phyloP scores from a whole-genome alignment of 257 asterid genomes.

The Solanum microdontum region DNA sequence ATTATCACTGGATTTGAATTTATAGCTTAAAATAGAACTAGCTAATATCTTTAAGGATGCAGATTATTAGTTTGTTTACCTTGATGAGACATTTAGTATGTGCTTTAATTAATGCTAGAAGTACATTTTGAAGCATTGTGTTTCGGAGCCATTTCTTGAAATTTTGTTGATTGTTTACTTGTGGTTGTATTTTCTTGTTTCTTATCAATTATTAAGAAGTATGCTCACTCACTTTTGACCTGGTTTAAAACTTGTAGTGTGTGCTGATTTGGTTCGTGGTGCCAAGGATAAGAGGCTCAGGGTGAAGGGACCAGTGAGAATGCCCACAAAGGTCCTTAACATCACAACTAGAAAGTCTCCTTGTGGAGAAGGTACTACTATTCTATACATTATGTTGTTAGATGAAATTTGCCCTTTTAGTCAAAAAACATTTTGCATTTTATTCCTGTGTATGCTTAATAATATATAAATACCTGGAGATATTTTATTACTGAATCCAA shows the following conservation, averaged over 20 bases:
- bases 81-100: background rate
- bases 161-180: background rate
- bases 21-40: background rate
- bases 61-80: background rate
- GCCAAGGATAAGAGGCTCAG: slow-evolving; percentile 7
- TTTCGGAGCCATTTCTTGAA: background rate
- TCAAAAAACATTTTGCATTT: background rate
- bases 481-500: background rate
- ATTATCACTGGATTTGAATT: background rate
- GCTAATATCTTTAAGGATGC: background rate
- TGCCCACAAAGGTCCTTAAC: slow-evolving; percentile 16
- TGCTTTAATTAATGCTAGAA: background rate
- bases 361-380: slow-evolving; percentile 10
- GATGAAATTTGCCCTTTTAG: background rate
- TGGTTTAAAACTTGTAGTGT: background rate
- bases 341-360: slow-evolving; percentile 19
- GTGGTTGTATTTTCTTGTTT: background rate
- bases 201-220: too few relatives aligned
- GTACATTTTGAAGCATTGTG: background rate
- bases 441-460: background rate
- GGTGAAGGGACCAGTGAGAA: slow-evolving; percentile 14
- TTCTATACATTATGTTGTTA: background rate
- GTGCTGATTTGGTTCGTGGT: slow-evolving; percentile 11
- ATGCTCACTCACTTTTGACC: background rate
- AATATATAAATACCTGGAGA: background rate